Evolutionary conservation across 257 asterid genomes (phyloP), one percentile per base, ranked within the genome.

Genomic region (Solanum chiquidenum): DNA sequence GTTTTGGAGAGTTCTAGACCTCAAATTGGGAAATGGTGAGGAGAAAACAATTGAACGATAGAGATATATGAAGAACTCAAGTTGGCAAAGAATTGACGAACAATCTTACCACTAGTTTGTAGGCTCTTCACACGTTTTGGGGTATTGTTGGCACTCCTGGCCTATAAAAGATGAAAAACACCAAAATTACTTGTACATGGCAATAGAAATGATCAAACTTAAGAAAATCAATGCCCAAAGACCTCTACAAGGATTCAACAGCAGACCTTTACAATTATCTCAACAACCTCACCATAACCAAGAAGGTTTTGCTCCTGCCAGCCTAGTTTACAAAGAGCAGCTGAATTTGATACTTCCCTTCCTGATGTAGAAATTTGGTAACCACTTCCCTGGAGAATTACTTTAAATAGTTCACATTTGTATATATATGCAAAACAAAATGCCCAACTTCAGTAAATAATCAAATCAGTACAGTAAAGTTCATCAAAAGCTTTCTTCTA

Each of bases 101-200:
- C 66, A 72, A 79, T 88, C 92, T 87, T 93, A 95, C 99, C 98
- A 82, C 91, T 91, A 94, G 92, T 92, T 94, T 92, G 93, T 84
- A 92, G 88, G 87, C 86, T 95, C 93, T 95, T 95, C 90, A 93
- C 98, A 86, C 96, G 96, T 94, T 95, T 97, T 58, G 90, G 90
- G 86, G 74, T 85, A 83, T 62, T 94, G 93, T 86, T 93, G 74
- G 88, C 75, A 87, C 88, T 92, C 93, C 93, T 97, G 88, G 95
- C 98, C 98, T 95, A 88, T 87, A 72, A 85, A 72, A 89, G 90
- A 55, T 16, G 83, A 69, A 20, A 88, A 62, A 44, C 23, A 72
- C 80, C 27, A 34, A 34, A 72, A 18, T 72, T 18, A 34, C 44
- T 49, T 40, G 58, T 75, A 58, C 44, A 83, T 25, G 74, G 46